Evolutionary conservation across 371 early-diverging fungal species (phyloP), one percentile per base, ranked within the genome.

Genomic region (Gilbertella persicaria): DNA sequence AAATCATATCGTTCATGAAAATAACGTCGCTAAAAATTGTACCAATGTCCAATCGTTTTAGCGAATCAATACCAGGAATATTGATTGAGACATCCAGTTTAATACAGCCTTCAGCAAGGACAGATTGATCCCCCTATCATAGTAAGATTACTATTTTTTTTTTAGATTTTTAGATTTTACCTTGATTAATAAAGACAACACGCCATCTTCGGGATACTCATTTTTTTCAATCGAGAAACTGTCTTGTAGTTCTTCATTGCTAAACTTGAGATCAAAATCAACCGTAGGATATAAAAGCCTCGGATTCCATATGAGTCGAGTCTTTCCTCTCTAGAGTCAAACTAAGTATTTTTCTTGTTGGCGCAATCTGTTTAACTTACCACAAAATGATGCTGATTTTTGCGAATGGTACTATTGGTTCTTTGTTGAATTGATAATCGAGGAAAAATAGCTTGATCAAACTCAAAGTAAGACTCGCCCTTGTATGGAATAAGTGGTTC

Each of bases 171-270:
- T 29, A 19, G 1, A 12, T 10, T 20, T 45, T 56, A 50, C 57
- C 4, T 37, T 26, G 14, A 56, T 42, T n/a, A 30, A 10, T 14
- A 52, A 14, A 17, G 42, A 33, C 8, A 49, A 44, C 1, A 56
- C 14, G 5, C 37, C 44, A 42, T 37, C 21, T 5, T 44, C 29
- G 26, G 24, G 16, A 41, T 37, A 20, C 16, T 49, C 23, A n/a
- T 17, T 49, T 29, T 48, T 24, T 16, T 49, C 50, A 21, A 56
- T 56, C 35, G 19, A 49, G 21, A 49, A 56, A n/a, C 28, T 0
- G 37, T 43, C 50, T 44, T 56, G 57, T 29, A 50, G n/a, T 12
- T 48, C 57, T 14, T 50, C 45, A 20, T 21, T 3, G 26, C 42
- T 37, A 20, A 56, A 50, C 14, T 49, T 56, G 4, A 49, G 19